Percentiles rank a stretch among this genome's conserved stretches.
Evolutionary conservation across 305 asterid species (phyloP).

Genomic region (Fraxinus nigra): DNA sequence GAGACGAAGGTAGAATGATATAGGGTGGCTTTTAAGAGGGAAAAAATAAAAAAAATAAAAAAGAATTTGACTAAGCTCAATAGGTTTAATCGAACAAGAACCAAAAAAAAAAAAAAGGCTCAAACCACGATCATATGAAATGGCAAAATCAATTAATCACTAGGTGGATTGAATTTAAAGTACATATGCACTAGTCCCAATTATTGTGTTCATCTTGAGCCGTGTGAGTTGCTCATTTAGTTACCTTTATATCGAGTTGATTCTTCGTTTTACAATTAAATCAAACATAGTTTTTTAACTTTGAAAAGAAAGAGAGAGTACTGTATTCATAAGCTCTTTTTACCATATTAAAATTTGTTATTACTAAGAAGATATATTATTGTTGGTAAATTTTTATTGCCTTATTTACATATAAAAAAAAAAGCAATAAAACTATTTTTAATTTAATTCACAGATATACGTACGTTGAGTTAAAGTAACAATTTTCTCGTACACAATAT

Average conservation of each 20-base stretch:
- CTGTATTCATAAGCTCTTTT: not conserved
- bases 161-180: not conserved
- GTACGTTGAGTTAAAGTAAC: not conserved
- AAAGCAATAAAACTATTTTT: not conserved
- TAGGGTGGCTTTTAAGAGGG: no score
- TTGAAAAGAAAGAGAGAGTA: not conserved
- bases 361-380: no score
- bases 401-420: no score
- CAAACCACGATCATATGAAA: no score
- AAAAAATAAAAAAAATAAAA: no score
- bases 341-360: no score
- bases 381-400: not conserved
- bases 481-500: no score
- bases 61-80: no score
- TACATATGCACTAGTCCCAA: constrained; percentile 26
- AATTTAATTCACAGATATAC: not conserved
- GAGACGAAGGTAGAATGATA: no score
- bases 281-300: not conserved
- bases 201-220: constrained; percentile 36
- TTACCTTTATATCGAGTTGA: constrained; percentile 22
- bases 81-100: not conserved
- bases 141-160: constrained; percentile 27
- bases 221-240: constrained; percentile 6
- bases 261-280: constrained; percentile 12
- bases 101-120: not conserved